Percentiles rank a stretch among this genome's conserved stretches.
Conservation (phyloP, 352 stramenopile genomes). For the Globisporangium spinosum region DNA sequence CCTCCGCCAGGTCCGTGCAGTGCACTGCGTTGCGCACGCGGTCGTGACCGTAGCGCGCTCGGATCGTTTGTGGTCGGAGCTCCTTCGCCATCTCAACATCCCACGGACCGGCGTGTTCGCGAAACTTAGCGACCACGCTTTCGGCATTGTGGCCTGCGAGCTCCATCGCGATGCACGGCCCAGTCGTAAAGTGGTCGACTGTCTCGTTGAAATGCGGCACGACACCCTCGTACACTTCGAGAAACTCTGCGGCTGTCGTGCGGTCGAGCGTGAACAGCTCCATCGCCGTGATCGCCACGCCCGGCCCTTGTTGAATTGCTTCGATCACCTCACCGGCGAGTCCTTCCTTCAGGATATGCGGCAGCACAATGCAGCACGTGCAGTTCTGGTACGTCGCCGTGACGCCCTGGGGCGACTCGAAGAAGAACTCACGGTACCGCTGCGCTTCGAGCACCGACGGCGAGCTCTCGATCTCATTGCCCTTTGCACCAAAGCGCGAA, state of each 20-base stretch:
- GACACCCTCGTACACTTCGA: slow-evolving; percentile 90
- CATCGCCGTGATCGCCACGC: slow-evolving; percentile 84
- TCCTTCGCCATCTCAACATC: slow-evolving; percentile 93
- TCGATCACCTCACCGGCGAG: slow-evolving; percentile 79
- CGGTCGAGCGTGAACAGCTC: slow-evolving; percentile 88
- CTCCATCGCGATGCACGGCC: slow-evolving; percentile 89
- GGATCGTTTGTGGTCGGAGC: slow-evolving; percentile 85
- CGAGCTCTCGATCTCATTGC: slow-evolving; percentile 50
- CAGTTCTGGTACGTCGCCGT: slow-evolving; percentile 86
- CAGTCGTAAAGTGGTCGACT: slow-evolving; percentile 87
- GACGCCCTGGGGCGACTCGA: slow-evolving; percentile 41
- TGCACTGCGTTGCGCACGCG: slow-evolving; percentile 89
- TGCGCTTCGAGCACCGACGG: slow-evolving; percentile 49
- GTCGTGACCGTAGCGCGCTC: slow-evolving; percentile 87
- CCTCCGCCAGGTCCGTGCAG: slow-evolving; percentile 91
- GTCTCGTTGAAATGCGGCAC: slow-evolving; percentile 90
- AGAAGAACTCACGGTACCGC: slow-evolving; percentile 57
- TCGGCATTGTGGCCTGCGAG: slow-evolving; percentile 59
- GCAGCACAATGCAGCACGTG: slow-evolving; percentile 91
- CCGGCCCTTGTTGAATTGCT: slow-evolving; percentile 60
- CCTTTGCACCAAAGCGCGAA: slow-evolving; percentile 38
- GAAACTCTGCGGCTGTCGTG: slow-evolving; percentile 87
- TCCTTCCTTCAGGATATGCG: slow-evolving; percentile 89
- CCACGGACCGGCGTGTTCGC: slow-evolving; percentile 85
- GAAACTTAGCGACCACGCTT: slow-evolving; percentile 68